Percentiles rank a stretch among this genome's conserved stretches.
Evolutionary conservation across 108 stramenopile genomes (phyloP).

Genomic region (Fistulifera pelliculosa): DNA sequence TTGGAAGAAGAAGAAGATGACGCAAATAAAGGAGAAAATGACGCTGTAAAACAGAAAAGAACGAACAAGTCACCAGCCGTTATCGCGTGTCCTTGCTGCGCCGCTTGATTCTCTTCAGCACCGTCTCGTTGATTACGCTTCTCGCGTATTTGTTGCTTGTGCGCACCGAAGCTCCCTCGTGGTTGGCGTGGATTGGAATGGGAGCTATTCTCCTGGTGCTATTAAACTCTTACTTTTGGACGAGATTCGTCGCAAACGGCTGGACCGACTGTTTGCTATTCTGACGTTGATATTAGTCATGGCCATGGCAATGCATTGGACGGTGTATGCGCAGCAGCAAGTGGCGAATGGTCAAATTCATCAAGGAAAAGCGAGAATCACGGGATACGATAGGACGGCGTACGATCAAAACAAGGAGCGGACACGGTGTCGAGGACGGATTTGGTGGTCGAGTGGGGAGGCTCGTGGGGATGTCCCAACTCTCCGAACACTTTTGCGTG

Average conservation of each 20-base stretch:
- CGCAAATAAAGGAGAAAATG: no score
- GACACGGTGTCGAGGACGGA: slow-evolving; percentile 29
- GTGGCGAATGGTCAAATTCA: slow-evolving; percentile 31
- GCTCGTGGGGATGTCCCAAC: slow-evolving; percentile 35
- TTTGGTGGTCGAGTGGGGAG: slow-evolving; percentile 32
- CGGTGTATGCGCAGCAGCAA: slow-evolving; percentile 19
- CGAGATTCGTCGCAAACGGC: slow-evolving; percentile 28
- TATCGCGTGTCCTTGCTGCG: no score
- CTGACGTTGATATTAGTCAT: slow-evolving; percentile 29
- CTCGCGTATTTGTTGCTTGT: slow-evolving; percentile 31
- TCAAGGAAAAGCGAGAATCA: slow-evolving; percentile 36
- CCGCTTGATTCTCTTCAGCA: no score
- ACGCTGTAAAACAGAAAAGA: no score
- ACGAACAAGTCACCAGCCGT: no score
- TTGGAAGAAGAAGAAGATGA: no score
- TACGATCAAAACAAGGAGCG: slow-evolving; percentile 21
- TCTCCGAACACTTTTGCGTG: slow-evolving; percentile 20
- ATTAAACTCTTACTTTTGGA: slow-evolving; percentile 30
- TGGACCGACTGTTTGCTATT: slow-evolving; percentile 25
- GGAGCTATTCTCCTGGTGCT: slow-evolving; percentile 21
- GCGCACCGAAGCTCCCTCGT: slow-evolving; percentile 11
- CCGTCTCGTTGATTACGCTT: slow-evolving; percentile 1
- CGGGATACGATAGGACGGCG: slow-evolving; percentile 22
- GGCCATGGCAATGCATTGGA: slow-evolving; percentile 21
- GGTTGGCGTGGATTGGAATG: slow-evolving; percentile 14